These are phyloP conservation scores for Lanmaoa rubissima DNA, from an alignment of 768 basidiomycete species.

Conservation along the genomic window DNA sequence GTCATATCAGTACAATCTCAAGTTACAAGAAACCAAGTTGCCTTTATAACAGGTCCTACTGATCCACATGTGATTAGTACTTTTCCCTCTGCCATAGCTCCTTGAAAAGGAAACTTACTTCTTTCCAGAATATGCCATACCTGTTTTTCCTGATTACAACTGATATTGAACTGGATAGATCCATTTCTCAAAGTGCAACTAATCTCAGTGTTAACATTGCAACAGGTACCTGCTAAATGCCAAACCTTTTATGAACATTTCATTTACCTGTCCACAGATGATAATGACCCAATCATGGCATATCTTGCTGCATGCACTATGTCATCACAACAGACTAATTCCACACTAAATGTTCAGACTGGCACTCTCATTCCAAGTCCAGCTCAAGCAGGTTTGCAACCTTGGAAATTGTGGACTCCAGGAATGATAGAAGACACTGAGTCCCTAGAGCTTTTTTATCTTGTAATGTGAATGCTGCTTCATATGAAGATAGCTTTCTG, in stretches of 20 bases:
- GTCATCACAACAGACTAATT: background rate
- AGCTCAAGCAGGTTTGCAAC: background rate
- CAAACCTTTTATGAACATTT: background rate
- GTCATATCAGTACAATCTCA: fast-evolving
- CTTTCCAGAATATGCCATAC: background rate
- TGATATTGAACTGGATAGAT: background rate
- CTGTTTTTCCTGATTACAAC: slow-evolving; percentile 15
- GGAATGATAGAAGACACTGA: no score
- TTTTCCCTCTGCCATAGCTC: background rate
- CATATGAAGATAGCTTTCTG: no score
- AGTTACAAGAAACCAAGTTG: background rate
- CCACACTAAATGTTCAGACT: slow-evolving; percentile 3
- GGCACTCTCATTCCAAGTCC: background rate
- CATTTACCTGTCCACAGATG: background rate
- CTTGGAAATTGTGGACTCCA: slow-evolving; percentile 14
- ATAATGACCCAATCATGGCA: background rate
- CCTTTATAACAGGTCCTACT: background rate
- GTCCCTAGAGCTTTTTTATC: background rate
- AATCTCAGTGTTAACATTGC: background rate
- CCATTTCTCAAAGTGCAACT: background rate
- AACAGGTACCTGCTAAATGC: background rate
- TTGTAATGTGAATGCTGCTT: background rate
- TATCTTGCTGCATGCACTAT: slow-evolving; percentile 13
- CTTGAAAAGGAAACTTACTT: background rate
- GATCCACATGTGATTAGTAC: background rate